Conservation (phyloP, 2,329 filamentous ascomycete genomes). For the Decorospora gaudefroyi region DNA sequence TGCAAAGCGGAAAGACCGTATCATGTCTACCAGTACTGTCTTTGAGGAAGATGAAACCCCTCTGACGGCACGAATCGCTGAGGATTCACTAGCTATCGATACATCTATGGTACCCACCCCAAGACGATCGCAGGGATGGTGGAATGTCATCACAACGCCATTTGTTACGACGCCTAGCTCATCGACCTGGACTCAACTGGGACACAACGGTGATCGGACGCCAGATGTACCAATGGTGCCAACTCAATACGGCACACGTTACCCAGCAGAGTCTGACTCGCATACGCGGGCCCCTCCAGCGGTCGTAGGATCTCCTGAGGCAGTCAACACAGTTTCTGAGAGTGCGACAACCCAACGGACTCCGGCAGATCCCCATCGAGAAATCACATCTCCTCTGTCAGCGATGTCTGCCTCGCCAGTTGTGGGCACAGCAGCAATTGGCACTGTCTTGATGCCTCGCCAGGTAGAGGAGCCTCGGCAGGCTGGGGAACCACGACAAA, state of each 20-base stretch:
- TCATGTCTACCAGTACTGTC: slow-evolving; percentile 64
- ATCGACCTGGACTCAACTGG: slow-evolving; percentile 42
- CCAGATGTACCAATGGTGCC: slow-evolving; percentile 45
- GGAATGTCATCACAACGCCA: slow-evolving; percentile 75
- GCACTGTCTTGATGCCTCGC: slow-evolving; percentile 41
- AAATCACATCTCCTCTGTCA: slow-evolving; percentile 33
- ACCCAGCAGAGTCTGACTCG: slow-evolving; percentile 26
- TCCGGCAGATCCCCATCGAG: slow-evolving; percentile 16
- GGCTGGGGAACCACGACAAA: slow-evolving; percentile 29
- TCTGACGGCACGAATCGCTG: slow-evolving; percentile 29
- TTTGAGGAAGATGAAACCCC: slow-evolving; percentile 69
- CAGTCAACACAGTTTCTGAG: slow-evolving; percentile 2
- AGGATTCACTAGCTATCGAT: slow-evolving; percentile 45
- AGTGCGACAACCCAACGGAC: slow-evolving; percentile 16
- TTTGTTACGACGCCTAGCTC: slow-evolving; percentile 56
- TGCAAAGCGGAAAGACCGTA: slow-evolving; percentile 48
- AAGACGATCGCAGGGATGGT: slow-evolving; percentile 71
- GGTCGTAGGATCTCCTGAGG: neutral
- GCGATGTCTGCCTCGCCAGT: slow-evolving; percentile 41
- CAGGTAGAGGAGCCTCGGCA: slow-evolving; percentile 39
- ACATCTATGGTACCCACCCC: slow-evolving; percentile 55
- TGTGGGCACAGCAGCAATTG: slow-evolving; percentile 39
- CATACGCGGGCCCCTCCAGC: slow-evolving; percentile 5
- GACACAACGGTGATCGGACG: slow-evolving; percentile 27
- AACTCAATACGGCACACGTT: slow-evolving; percentile 27